Percentiles rank a stretch among this genome's conserved stretches.
Evolutionary conservation across 768 basidiomycete genomes (phyloP).

Genomic region (Hydnomerulius pinastri): DNA sequence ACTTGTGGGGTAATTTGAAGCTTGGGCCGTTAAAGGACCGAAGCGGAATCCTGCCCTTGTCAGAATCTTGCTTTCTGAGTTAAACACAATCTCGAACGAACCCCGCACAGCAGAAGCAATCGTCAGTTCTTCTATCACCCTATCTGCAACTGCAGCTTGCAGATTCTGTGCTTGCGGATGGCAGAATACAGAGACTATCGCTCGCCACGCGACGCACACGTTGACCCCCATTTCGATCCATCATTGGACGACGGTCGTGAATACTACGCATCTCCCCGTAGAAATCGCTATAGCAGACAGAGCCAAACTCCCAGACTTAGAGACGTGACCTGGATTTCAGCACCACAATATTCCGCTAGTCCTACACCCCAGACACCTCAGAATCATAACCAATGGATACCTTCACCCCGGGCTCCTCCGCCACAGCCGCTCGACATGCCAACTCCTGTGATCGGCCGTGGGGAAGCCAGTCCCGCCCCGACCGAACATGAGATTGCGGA

Average conservation of each 20-base stretch:
- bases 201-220: constrained; percentile 26
- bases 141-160: background rate
- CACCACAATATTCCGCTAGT: constrained; percentile 10
- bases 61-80: too few relatives aligned
- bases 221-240: constrained; percentile 9
- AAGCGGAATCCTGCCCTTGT: too few relatives aligned
- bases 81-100: too few relatives aligned
- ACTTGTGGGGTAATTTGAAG: too few relatives aligned
- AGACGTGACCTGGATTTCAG: constrained; percentile 26
- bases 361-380: constrained; percentile 12
- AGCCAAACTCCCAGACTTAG: constrained; percentile 23
- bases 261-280: constrained; percentile 11
- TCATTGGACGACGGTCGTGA: background rate
- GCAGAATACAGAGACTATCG: constrained; percentile 26
- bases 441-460: constrained; percentile 6
- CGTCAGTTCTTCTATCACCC: background rate
- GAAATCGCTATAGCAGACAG: constrained; percentile 24
- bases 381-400: constrained; percentile 5
- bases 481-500: constrained; percentile 26
- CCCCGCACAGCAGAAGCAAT: too few relatives aligned
- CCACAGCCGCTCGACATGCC: constrained; percentile 13
- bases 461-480: constrained; percentile 21
- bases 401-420: constrained; percentile 5
- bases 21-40: too few relatives aligned
- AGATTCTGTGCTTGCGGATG: constrained; percentile 6